Evolutionary conservation across 73 alveolate species (phyloP), one percentile per base, ranked within the genome.

Genomic region (Paramecium octaurelia): DNA sequence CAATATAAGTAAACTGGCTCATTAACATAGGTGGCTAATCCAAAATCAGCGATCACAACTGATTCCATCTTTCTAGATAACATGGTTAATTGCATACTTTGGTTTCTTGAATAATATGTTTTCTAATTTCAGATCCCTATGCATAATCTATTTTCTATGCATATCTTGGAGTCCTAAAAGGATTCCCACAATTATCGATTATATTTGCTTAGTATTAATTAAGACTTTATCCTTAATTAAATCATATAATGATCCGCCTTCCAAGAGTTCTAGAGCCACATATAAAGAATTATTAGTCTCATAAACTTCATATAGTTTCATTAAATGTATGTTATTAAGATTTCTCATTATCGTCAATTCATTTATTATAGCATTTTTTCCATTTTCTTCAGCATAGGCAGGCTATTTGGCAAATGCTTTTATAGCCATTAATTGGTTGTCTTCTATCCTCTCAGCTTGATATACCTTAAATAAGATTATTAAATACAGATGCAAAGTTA

Each of bases 371-470:
- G 64, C 88, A 70, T 70, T 88, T 60, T 89, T 89, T 70, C 94
- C 94, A 70, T 89, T 69, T 71, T 89, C 94, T 71, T 89, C 70
- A 29, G 36, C 88, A 54, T 89, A 89, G 9, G 92, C 85, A 3
- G 91, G 89, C 46, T 68, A 77, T 71, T 89, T 89, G n/a, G 92
- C 31, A 83, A 89, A 89, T 5, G 94, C 94, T 75, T 89, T 89
- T 14, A 89, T 64, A 14, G 94, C 94, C 75, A 89, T 70, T 43
- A 31, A 59, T 50, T 23, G 24, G 29, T 24, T 64, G 35, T 89
- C 94, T 70, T 89, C 94, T 21, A 89, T 58, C 57, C 92, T 89
- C 38, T 89, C 94, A 6, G 94, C 88, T 64, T 70, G 8, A 60
- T 89, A 89, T 43, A 80, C 91, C 91, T 80, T 8, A 42, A 9